Conservation (phyloP, 1,139 yeast species). For the Pichia sp. region DNA sequence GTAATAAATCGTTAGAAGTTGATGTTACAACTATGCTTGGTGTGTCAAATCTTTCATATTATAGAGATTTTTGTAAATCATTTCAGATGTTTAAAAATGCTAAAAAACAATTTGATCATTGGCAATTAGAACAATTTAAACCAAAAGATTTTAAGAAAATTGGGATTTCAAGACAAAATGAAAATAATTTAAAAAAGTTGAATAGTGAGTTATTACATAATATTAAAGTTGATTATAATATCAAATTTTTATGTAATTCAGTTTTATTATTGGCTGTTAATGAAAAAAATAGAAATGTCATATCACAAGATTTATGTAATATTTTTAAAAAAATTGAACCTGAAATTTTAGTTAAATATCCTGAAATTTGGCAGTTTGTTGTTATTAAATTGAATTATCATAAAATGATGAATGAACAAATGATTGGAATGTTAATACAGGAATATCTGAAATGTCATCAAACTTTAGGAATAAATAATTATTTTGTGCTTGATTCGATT, state of each 20-base stretch:
- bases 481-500: constrained; percentile 21
- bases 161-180: background rate
- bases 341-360: constrained; percentile 19
- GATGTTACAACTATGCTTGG: constrained; percentile 26
- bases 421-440: constrained; percentile 15
- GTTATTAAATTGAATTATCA: constrained; percentile 22
- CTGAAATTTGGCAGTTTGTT: constrained; percentile 28
- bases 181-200: background rate
- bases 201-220: constrained; percentile 5
- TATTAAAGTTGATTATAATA: constrained; percentile 23
- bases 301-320: constrained; percentile 17
- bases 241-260: constrained; percentile 26
- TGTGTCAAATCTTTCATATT: constrained; percentile 24
- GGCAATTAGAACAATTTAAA: constrained; percentile 28
- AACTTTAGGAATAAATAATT: constrained; percentile 11
- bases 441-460: constrained; percentile 15
- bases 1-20: constrained; percentile 15
- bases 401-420: constrained; percentile 15
- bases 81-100: constrained; percentile 25
- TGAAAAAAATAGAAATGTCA: constrained; percentile 7
- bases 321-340: constrained; percentile 19
- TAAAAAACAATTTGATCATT: constrained; percentile 26
- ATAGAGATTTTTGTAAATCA: constrained; percentile 20
- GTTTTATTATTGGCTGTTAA: constrained; percentile 20
- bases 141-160: constrained; percentile 27